These are phyloP conservation scores for Posidonia oceanica DNA, from an alignment of 116 monocot genomes.

Conservation along the genomic window DNA sequence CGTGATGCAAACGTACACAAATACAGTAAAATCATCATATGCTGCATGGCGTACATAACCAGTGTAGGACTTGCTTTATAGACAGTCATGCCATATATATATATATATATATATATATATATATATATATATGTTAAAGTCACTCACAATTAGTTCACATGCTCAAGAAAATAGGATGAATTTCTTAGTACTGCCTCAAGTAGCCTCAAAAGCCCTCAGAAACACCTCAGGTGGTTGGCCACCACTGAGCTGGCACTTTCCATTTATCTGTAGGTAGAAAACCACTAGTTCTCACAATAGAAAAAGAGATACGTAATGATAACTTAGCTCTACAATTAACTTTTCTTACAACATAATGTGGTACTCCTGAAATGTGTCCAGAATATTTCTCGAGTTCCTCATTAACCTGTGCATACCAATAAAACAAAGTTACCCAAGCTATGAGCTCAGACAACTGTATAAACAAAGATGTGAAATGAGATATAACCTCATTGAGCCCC, in stretches of 20 bases:
- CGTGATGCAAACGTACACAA: too few relatives aligned
- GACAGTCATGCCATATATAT: not conserved
- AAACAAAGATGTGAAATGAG: not conserved
- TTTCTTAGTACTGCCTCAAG: not conserved
- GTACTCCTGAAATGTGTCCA: slow-evolving; percentile 50
- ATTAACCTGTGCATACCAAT: slow-evolving; percentile 30
- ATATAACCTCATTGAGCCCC: slow-evolving; percentile 56
- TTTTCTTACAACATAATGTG: slow-evolving; percentile 60
- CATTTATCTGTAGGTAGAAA: slow-evolving; percentile 47
- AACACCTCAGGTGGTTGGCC: slow-evolving; percentile 81
- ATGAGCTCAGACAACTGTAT: not conserved
- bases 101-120: not conserved
- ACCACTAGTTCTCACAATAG: not conserved
- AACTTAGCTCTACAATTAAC: not conserved
- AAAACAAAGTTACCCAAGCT: not conserved
- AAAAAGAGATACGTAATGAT: not conserved
- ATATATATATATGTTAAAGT: not conserved
- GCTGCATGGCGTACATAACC: too few relatives aligned
- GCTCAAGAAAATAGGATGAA: too few relatives aligned
- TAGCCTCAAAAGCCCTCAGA: slow-evolving; percentile 45
- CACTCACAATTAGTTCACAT: too few relatives aligned
- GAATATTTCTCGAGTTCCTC: slow-evolving; percentile 80
- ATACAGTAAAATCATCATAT: too few relatives aligned
- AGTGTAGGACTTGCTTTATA: too few relatives aligned
- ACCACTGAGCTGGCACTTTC: slow-evolving; percentile 48